A percentile compares a stretch with the other conserved stretches of the same genome.
Conservation (phyloP, 768 basidiomycete species). For the Amanita polypyramis region DNA sequence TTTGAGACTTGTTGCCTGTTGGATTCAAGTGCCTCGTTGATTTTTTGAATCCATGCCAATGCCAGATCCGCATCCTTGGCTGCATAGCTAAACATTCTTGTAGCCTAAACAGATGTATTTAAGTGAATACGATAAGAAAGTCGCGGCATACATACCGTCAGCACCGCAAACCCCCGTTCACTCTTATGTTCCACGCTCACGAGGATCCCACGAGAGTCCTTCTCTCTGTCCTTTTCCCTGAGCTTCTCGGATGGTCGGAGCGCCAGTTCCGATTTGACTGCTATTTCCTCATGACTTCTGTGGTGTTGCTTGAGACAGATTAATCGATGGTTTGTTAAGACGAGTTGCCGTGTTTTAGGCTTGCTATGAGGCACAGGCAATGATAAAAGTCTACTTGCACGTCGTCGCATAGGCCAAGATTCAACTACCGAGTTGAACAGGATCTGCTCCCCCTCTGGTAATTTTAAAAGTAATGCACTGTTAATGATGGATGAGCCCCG, state of each 20-base stretch:
- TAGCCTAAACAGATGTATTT: slow-evolving; percentile 22
- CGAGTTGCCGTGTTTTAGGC: slow-evolving; percentile 41
- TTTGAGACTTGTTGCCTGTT: slow-evolving; percentile 9
- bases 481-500: not conserved
- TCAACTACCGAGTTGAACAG: slow-evolving; percentile 46
- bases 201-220: slow-evolving; percentile 34
- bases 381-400: slow-evolving; percentile 45
- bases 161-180: slow-evolving; percentile 48
- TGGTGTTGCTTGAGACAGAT: slow-evolving; percentile 44
- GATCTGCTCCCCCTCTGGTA: slow-evolving; percentile 33
- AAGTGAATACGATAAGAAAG: not conserved
- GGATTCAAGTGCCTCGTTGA: slow-evolving; percentile 21
- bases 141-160: slow-evolving; percentile 35
- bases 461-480: slow-evolving; percentile 27
- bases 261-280: slow-evolving; percentile 44
- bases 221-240: slow-evolving; percentile 33
- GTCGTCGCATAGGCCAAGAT: slow-evolving; percentile 39
- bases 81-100: slow-evolving; percentile 35
- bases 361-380: slow-evolving; percentile 38
- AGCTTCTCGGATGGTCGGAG: slow-evolving; percentile 24
- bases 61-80: slow-evolving; percentile 24
- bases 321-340: slow-evolving; percentile 47
- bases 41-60: slow-evolving; percentile 28
- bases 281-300: slow-evolving; percentile 21
- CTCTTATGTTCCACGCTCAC: slow-evolving; percentile 40